Evolutionary conservation across 2,329 filamentous ascomycete species (phyloP), one percentile per base, ranked within the genome.

Genomic region (Tolypocladium tundrense): DNA sequence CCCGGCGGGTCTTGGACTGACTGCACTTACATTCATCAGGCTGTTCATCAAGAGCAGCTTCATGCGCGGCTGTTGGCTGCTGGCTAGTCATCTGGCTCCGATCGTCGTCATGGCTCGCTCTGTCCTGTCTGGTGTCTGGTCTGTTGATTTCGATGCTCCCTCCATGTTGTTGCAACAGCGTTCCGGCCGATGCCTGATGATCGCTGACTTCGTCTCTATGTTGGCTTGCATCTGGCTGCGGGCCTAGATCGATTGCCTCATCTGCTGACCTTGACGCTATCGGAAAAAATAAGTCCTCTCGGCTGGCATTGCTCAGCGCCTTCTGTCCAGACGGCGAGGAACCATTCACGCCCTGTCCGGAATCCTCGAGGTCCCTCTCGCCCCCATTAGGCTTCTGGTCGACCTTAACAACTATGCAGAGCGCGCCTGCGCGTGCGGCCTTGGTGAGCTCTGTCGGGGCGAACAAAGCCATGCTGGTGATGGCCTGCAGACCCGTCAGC

Each of bases 381-480:
- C 8, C n/a, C 41, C n/a, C 9, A 11, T 13, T 35, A 4, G 11
- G 16, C 7, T 43, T 4, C 16, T 16, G 7, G n/a, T 52, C 27
- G 14, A 33, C 40, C 11, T 57, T 57, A 24, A 57, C 54, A 11
- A 59, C 55, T 11, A 59, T 54, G 24, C 58, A 59, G 2, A 59
- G 54, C 4, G 58, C 58, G 13, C 58, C 58, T 14, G 58, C 58
- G 10, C 58, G 58, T 8, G 54, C 54, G 8, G 58, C 58, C n/a
- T 27, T 56, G 3, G 54, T 57, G 35, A 59, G 42, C 50, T 59
- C 55, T 16, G 58, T 59, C 14, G 58, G 55, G 6, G 58, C 58
- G 33, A 62, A 59, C 2, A 60, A 14, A n/a, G 61, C 61, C 19
- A 58, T 42, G 45, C 57, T 57, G 11, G 57, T 40, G 21, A 63